phyloP scores from a whole-genome alignment of 192 early-diverging fungal species.

The Coemansia sp. region DNA sequence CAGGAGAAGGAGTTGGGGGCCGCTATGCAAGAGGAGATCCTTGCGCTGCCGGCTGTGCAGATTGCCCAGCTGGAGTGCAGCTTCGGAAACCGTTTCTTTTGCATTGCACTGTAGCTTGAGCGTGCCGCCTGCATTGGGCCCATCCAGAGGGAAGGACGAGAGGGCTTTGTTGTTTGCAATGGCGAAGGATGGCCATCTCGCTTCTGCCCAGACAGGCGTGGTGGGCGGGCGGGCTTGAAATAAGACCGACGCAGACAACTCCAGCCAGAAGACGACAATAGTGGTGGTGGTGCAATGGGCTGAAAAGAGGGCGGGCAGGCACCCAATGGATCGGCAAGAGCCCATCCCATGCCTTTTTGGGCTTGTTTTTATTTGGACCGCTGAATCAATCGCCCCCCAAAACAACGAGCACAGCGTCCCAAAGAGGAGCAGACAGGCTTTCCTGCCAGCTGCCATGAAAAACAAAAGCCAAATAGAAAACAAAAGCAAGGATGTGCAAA shows the following conservation, averaged over 20 bases:
- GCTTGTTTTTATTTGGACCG: background rate
- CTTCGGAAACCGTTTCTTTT: constrained; percentile 36
- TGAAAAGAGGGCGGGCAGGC: background rate
- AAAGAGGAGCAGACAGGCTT: no score
- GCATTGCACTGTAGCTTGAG: constrained; percentile 20
- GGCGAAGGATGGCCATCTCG: no score
- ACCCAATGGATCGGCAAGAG: background rate
- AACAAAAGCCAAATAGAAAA: background rate
- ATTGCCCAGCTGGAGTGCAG: constrained; percentile 39
- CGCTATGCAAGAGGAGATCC: constrained; percentile 38
- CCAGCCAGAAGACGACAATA: no score
- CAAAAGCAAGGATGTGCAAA: constrained; percentile 1
- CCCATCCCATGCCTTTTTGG: background rate
- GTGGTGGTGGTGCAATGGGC: background rate
- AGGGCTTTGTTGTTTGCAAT: no score
- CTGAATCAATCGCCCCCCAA: no score
- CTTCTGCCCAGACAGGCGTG: no score
- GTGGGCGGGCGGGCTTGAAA: no score
- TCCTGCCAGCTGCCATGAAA: background rate
- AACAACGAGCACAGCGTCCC: no score
- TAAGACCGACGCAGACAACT: no score
- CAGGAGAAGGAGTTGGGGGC: constrained; percentile 27
- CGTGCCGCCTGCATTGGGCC: no score
- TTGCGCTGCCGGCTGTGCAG: constrained; percentile 33
- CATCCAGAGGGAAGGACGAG: background rate